Evolutionary conservation across 2,329 filamentous ascomycete genomes (phyloP), one percentile per base, ranked within the genome.

Genomic region (Colletotrichum agaves): DNA sequence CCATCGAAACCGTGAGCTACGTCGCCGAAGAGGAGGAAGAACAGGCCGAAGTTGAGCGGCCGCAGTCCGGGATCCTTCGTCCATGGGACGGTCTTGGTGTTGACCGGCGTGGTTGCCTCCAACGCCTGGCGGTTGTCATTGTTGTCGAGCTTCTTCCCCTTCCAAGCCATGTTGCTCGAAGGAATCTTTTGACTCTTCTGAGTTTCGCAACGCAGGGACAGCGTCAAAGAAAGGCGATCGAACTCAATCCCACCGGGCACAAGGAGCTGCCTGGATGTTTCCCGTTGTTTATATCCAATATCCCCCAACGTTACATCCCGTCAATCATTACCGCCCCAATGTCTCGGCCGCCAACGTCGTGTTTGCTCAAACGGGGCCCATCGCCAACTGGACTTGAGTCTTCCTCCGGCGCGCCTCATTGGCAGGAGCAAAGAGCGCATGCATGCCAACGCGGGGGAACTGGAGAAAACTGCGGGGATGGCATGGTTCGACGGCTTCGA

Each of bases 1-100:
- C 81, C 82, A 69, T 85, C 82, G 37, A 84, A 85, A 1, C 83
- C 82, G 63, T 81, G 83, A 4, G 84, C 84, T 33, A 76, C 76
- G 33, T 78, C 77, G 6, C 76, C 75, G 23, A 78, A 76, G 11
- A 79, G 74, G 4, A 75, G 71, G 41, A 77, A 69, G 55, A 78
- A 79, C 1, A 79, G 74, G 1, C 64, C 61, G 7, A 67, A 64
- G 41, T 67, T 67, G 17, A 67, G 61, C 1, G 64, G 64, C 5
- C 64, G 33, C 6, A 67, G 64, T 3, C 64, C 64, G 0, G 31
- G 44, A 1, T 67, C 64, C 15, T 64, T 64, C 0, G 64, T 33
- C 64, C 64, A 67, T 5, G 53, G 19, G 7, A 35, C 61, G 1
- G 61, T 65, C 41, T 68, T 65, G 23, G 65, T 55, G 47, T 53